A percentile compares a stretch with the other conserved stretches of the same genome.
Evolutionary conservation across 2,329 filamentous ascomycete species (phyloP).

Genomic region (Albifimbria verrucaria): DNA sequence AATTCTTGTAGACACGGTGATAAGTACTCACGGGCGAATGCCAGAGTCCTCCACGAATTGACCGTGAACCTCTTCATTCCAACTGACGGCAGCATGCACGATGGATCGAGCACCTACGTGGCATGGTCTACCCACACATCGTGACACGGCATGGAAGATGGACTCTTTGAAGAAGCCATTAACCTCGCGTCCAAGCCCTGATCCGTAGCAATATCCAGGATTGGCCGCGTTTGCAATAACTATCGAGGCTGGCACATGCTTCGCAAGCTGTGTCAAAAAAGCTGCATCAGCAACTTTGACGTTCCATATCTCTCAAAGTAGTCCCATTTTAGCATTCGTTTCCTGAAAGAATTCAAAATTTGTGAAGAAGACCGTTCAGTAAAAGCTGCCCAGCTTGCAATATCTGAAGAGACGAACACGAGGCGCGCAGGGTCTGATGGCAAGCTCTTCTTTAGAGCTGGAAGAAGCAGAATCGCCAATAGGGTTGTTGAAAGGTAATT

Average conservation of each 20-base stretch:
- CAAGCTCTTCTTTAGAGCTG: neutral
- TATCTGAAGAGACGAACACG: neutral
- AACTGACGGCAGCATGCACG: constrained; percentile 1
- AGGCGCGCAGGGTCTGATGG: neutral
- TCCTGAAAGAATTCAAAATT: neutral
- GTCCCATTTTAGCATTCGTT: neutral
- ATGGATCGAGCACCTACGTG: constrained; percentile 2
- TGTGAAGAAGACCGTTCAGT: neutral
- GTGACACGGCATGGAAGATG: neutral
- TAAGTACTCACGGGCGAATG: constrained; percentile 8
- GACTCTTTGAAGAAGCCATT: neutral
- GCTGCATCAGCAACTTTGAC: neutral
- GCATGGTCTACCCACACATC: neutral
- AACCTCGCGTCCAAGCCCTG: constrained; percentile 1
- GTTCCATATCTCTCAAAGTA: neutral
- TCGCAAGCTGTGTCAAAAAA: too few species aligned
- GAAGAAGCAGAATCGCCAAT: neutral
- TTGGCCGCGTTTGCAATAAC: neutral
- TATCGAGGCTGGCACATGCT: neutral
- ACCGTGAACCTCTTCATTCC: constrained; percentile 3
- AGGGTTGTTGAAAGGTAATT: neutral
- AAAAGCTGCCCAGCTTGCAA: neutral
- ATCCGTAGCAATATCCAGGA: neutral
- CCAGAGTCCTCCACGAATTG: constrained; percentile 5
- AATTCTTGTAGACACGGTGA: neutral